These are phyloP conservation scores for Aspergillus thermomutatus DNA, from an alignment of 2,329 filamentous ascomycete species.

Conservation along the genomic window DNA sequence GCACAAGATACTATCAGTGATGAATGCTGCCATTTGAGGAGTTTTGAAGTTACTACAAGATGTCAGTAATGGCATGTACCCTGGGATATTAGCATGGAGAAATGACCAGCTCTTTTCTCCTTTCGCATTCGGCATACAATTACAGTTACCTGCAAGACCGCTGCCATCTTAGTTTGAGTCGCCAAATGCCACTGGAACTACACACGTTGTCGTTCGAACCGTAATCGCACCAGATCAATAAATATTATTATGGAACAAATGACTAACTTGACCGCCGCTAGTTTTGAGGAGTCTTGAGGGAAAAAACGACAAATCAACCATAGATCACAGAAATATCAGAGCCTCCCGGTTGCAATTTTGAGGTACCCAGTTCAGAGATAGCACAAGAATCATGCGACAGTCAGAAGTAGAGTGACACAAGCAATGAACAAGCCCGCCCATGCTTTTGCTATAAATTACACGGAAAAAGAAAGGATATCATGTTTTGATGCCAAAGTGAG, in stretches of 20 bases:
- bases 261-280: neutral
- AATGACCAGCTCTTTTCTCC: too few species aligned
- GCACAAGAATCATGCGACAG: conserved; percentile 15
- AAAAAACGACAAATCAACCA: neutral
- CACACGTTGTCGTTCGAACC: neutral
- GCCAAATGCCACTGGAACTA: neutral
- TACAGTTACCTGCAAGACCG: too few species aligned
- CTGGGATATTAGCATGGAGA: too few species aligned
- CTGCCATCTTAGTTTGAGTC: neutral
- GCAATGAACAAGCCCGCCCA: conserved; percentile 26
- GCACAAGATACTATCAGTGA: too few species aligned
- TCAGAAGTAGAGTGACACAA: conserved; percentile 13
- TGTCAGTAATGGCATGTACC: too few species aligned
- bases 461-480: conserved; percentile 12
- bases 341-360: conserved; percentile 9
- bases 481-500: neutral
- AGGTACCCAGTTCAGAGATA: conserved; percentile 18
- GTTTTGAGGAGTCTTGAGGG: neutral
- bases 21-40: too few species aligned
- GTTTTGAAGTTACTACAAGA: too few species aligned
- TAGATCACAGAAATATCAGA: conserved; percentile 4
- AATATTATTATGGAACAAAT: neutral
- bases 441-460: conserved; percentile 34
- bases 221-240: neutral
- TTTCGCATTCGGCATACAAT: too few species aligned